These are phyloP conservation scores for Podosphaera xanthii DNA, from an alignment of 2,329 filamentous ascomycete species.

Conservation along the genomic window DNA sequence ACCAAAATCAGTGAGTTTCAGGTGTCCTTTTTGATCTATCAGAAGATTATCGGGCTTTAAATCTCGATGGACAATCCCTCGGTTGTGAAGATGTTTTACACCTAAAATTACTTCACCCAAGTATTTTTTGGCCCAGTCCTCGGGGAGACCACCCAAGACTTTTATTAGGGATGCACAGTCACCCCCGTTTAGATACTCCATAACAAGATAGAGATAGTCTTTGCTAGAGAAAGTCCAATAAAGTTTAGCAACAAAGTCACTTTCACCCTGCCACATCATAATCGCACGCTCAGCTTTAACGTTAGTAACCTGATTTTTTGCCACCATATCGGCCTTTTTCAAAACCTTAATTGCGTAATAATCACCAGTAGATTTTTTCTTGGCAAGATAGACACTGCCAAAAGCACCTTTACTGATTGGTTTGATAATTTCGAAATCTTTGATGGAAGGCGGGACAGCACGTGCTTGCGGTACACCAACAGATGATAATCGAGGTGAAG, in stretches of 20 bases:
- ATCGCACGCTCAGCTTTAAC: conserved; percentile 96
- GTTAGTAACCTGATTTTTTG: conserved; percentile 97
- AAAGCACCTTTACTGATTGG: conserved; percentile 98
- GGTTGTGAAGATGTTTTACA: conserved; percentile 81
- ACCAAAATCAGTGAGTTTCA: conserved; percentile 95
- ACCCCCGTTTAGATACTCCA: conserved; percentile 96
- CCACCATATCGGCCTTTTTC: conserved; percentile 99
- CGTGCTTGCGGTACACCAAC: conserved; percentile 62
- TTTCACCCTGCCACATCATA: conserved; percentile 99
- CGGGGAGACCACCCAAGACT: conserved; percentile 69
- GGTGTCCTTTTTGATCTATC: conserved; percentile 87
- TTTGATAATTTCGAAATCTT: conserved; percentile 98
- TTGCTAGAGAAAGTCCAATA: conserved; percentile 99
- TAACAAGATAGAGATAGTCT: conserved; percentile 92
- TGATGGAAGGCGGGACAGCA: conserved; percentile 84
- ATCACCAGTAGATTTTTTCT: conserved; percentile 95
- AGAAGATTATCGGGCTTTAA: conserved; percentile 92
- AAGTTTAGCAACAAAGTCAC: conserved; percentile 93
- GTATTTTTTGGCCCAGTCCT: conserved; percentile 98
- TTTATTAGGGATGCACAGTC: conserved; percentile 96
- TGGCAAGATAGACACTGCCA: conserved; percentile 89
- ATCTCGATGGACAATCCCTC: conserved; percentile 90
- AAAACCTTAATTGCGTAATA: conserved; percentile 98
- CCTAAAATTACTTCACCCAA: conserved; percentile 91
- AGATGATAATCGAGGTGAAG: conserved; percentile 62